A percentile compares a stretch with the other conserved stretches of the same genome.
These are phyloP conservation scores for Wickerhamomyces hampshirensis DNA, from an alignment of 805 yeast species.

Conservation along the genomic window DNA sequence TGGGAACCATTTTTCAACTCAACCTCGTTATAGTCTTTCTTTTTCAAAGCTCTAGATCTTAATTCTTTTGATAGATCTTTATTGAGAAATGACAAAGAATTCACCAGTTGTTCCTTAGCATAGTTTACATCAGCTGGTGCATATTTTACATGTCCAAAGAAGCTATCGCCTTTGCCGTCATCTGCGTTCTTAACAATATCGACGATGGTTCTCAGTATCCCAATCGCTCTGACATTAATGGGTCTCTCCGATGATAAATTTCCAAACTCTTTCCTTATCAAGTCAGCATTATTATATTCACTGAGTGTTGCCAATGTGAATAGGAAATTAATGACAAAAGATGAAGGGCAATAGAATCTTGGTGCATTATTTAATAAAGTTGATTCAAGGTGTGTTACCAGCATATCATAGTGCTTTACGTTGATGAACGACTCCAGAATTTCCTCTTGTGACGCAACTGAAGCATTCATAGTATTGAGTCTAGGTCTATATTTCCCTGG, in stretches of 20 bases:
- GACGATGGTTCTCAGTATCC: constrained; percentile 23
- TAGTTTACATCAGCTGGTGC: constrained; percentile 3
- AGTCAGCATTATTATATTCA: constrained; percentile 19
- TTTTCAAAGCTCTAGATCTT: constrained; percentile 9
- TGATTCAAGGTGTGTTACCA: constrained; percentile 32
- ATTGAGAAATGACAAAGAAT: constrained; percentile 10
- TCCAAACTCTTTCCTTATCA: constrained; percentile 24
- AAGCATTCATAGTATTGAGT: neutral
- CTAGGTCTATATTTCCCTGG: no score
- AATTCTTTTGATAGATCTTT: constrained; percentile 3
- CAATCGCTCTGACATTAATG: constrained; percentile 29
- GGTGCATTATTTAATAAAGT: constrained; percentile 22
- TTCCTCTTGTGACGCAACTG: constrained; percentile 9
- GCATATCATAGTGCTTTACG: constrained; percentile 31
- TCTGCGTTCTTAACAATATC: constrained; percentile 6
- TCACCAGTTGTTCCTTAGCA: constrained; percentile 8
- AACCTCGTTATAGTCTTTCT: constrained; percentile 14
- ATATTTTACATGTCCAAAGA: neutral
- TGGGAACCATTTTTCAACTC: constrained; percentile 1
- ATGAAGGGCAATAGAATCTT: constrained; percentile 27
- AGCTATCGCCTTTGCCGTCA: neutral
- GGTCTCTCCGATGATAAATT: constrained; percentile 24
- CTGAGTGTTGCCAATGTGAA: constrained; percentile 34
- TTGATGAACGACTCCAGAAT: constrained; percentile 18
- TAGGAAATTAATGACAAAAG: constrained; percentile 28